Percentiles rank a stretch among this genome's conserved stretches.
phyloP scores from a whole-genome alignment of 371 early-diverging fungal genomes.

The Mortierella sp. region DNA sequence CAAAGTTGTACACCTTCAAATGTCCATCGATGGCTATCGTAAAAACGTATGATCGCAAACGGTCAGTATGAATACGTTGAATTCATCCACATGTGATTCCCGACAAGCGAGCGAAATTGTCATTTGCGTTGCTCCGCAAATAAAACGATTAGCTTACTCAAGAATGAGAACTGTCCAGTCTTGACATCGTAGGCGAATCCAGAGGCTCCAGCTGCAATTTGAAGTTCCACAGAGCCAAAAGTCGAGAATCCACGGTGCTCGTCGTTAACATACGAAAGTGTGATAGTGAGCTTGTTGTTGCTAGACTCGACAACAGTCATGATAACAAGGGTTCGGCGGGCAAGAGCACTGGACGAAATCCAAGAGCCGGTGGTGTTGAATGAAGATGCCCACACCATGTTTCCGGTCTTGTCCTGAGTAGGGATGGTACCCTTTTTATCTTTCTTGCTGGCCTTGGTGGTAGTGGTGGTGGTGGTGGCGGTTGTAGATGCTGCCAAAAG shows the following conservation, averaged over 20 bases:
- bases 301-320: conserved; percentile 59
- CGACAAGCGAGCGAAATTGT: too few relatives aligned
- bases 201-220: conserved; percentile 28
- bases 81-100: too few relatives aligned
- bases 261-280: conserved; percentile 64
- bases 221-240: conserved; percentile 38
- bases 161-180: conserved; percentile 63
- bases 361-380: conserved; percentile 62
- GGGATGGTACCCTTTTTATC: conserved; percentile 25
- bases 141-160: conserved; percentile 48
- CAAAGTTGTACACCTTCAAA: conserved; percentile 41
- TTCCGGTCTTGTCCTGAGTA: neutral
- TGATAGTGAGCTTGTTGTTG: conserved; percentile 37
- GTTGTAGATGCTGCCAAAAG: conserved; percentile 29
- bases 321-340: conserved; percentile 61
- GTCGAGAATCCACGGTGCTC: conserved; percentile 63
- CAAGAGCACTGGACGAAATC: conserved; percentile 66
- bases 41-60: neutral
- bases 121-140: neutral
- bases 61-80: neutral
- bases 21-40: conserved; percentile 41
- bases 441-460: conserved; percentile 31
- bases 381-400: conserved; percentile 64
- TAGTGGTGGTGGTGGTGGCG: conserved; percentile 13
- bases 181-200: conserved; percentile 66